Evolutionary conservation across 2,329 filamentous ascomycete species (phyloP), one percentile per base, ranked within the genome.

Genomic region (Epichloe sibirici): DNA sequence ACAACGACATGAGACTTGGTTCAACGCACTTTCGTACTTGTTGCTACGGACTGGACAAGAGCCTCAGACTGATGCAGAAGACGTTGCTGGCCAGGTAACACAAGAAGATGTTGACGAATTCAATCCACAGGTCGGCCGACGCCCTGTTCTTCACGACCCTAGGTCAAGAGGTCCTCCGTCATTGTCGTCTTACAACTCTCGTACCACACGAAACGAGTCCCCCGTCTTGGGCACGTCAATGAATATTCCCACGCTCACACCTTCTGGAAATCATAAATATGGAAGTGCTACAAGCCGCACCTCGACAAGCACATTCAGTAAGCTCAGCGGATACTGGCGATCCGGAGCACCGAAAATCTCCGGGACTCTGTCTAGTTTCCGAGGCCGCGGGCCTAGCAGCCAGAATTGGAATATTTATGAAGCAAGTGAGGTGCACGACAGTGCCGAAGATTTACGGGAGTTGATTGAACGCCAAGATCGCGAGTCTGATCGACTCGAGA

Each of bases 1-100:
- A 39, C 90, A 96, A 66, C 81, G 93, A 55, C 93, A 98, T 64
- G 93, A 98, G 72, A 97, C 90, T 1, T 98, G 93, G 93, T 95
- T 93, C 76, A 97, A 97, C 63, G 90, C 93, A 0, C 76, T 98
- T 51, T 95, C 89, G 1, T 98, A 98, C 66, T 78, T 98, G 13
- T 77, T 97, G 38, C 77, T 95, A 34, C 83, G 90, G 45, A 90
- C 84, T 28, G 76, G 81, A 35, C 73, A 78, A 21, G 83, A 85
- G 39, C 77, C 74, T n/a, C 77, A 79, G 49, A 72, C 78, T 6
- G 79, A 82, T 58, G 74, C 78, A 4, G 77, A 87, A 57, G 83
- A 77, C 57, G 69, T 78, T 55, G 75, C 74, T 1, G 74, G 73
- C 40, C 73, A 75, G 57, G 75, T 85, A 49, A 81, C 80, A 1